Evolutionary conservation across 352 stramenopile genomes (phyloP).

Genomic region (Globisporangium heterothallicum): DNA sequence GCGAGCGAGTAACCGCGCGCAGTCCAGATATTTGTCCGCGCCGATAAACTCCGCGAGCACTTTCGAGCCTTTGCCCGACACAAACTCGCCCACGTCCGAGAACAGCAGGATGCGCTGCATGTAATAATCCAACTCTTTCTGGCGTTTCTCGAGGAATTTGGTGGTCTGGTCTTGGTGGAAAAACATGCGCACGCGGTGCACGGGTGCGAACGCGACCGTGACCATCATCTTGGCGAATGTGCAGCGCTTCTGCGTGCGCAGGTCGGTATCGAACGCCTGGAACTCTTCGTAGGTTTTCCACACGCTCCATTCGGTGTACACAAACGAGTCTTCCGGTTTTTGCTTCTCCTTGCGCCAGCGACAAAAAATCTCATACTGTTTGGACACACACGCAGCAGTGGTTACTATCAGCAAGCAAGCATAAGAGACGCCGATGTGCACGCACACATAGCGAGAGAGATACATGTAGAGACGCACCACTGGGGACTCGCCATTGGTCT

Average conservation of each 20-base stretch:
- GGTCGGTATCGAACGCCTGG: constrained; percentile 57
- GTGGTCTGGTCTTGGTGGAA: constrained; percentile 69
- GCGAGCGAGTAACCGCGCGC: constrained; percentile 19
- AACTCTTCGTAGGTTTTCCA: constrained; percentile 83
- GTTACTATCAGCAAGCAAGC: too few species aligned
- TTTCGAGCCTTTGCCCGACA: constrained; percentile 34
- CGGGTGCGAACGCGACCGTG: constrained; percentile 65
- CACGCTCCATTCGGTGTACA: constrained; percentile 59
- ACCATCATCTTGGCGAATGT: constrained; percentile 81
- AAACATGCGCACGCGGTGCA: constrained; percentile 63
- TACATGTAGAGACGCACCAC: constrained; percentile 28
- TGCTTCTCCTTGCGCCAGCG: constrained; percentile 31
- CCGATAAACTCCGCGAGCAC: constrained; percentile 64
- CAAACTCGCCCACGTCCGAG: constrained; percentile 60
- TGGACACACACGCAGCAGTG: constrained; percentile 2
- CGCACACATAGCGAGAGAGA: constrained; percentile 5
- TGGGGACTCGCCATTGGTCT: constrained; percentile 41
- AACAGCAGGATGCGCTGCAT: constrained; percentile 80
- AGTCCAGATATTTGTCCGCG: constrained; percentile 43
- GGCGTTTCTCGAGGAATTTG: constrained; percentile 68
- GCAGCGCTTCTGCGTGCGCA: constrained; percentile 44
- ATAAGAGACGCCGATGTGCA: too few species aligned
- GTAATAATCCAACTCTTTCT: constrained; percentile 79
- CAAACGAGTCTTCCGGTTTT: constrained; percentile 30
- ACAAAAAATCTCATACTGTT: constrained; percentile 54